A percentile compares a stretch with the other conserved stretches of the same genome.
Evolutionary conservation across 1,139 yeast genomes (phyloP).

Genomic region (Nakaseomyces glabratus): DNA sequence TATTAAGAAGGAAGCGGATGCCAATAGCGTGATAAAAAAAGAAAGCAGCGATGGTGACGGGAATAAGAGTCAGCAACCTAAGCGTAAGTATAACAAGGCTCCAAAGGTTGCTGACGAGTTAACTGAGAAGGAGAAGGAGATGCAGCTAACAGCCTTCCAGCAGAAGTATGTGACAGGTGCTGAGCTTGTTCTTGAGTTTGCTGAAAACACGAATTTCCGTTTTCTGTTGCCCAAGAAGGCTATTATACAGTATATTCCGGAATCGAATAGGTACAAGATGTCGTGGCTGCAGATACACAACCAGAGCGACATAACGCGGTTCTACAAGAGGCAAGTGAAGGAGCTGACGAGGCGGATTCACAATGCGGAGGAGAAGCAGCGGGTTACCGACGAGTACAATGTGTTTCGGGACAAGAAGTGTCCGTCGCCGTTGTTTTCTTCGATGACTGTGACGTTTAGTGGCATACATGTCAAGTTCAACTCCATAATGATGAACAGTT

Average conservation of each 20-base stretch:
- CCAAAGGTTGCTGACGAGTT: constrained; percentile 11
- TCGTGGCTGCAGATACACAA: constrained; percentile 31
- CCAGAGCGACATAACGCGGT: constrained; percentile 20
- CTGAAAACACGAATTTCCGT: constrained; percentile 69
- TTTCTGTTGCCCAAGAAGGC: constrained; percentile 68
- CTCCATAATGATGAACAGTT: constrained; percentile 64
- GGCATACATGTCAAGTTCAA: constrained; percentile 59
- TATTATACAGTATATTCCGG: constrained; percentile 49
- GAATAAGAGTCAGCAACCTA: too few relatives aligned
- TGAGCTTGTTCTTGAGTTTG: constrained; percentile 73
- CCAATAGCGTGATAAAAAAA: too few relatives aligned
- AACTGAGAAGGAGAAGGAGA: constrained; percentile 34
- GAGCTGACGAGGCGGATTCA: constrained; percentile 15
- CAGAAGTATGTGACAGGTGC: constrained; percentile 61
- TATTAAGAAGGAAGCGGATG: too few relatives aligned
- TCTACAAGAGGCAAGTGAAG: constrained; percentile 20
- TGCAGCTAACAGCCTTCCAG: constrained; percentile 58
- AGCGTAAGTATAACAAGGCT: constrained; percentile 2
- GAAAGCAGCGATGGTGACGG: too few relatives aligned
- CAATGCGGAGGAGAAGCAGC: constrained; percentile 12
- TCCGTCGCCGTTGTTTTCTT: constrained; percentile 44
- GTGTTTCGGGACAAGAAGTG: constrained; percentile 16
- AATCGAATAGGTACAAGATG: constrained; percentile 21
- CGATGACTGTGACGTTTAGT: constrained; percentile 55
- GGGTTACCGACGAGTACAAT: constrained; percentile 15